A percentile compares a stretch with the other conserved stretches of the same genome.
Conservation (phyloP, 129 eudicot genomes). For the Centrapalus pauciflorus region DNA sequence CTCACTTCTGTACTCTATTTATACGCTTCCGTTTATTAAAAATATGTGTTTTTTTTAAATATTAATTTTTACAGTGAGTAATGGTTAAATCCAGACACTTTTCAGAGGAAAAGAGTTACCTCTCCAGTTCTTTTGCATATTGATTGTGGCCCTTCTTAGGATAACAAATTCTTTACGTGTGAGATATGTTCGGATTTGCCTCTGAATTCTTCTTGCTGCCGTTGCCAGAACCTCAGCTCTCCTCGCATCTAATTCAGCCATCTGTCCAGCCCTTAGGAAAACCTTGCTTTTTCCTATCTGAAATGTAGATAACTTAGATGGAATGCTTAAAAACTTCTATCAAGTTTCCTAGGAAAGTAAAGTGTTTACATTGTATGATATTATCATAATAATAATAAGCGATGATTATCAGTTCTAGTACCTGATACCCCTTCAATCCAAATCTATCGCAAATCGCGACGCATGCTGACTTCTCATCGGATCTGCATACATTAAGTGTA, state of each 20-base stretch:
- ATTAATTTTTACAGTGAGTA: not conserved
- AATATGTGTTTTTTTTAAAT: not conserved
- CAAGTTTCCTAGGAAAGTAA: not conserved
- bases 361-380: not conserved
- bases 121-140: slow-evolving; percentile 84
- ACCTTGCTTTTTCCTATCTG: slow-evolving; percentile 98
- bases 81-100: not conserved
- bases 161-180: slow-evolving; percentile 73
- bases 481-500: slow-evolving; percentile 38
- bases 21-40: not conserved
- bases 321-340: not conserved
- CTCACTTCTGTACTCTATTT: not conserved
- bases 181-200: slow-evolving; percentile 85
- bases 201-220: slow-evolving; percentile 90
- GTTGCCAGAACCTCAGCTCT: slow-evolving; percentile 83
- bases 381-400: not conserved
- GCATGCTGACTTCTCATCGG: slow-evolving; percentile 91
- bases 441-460: slow-evolving; percentile 79
- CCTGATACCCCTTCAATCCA: slow-evolving; percentile 96
- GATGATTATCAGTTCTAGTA: slow-evolving; percentile 23
- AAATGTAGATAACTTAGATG: slow-evolving; percentile 20
- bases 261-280: slow-evolving; percentile 97
- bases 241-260: slow-evolving; percentile 98
- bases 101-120: slow-evolving; percentile 41
- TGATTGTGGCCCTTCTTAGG: slow-evolving; percentile 64